Conservation (phyloP, 371 early-diverging fungal species). For the Syncephalis plumigaleata region DNA sequence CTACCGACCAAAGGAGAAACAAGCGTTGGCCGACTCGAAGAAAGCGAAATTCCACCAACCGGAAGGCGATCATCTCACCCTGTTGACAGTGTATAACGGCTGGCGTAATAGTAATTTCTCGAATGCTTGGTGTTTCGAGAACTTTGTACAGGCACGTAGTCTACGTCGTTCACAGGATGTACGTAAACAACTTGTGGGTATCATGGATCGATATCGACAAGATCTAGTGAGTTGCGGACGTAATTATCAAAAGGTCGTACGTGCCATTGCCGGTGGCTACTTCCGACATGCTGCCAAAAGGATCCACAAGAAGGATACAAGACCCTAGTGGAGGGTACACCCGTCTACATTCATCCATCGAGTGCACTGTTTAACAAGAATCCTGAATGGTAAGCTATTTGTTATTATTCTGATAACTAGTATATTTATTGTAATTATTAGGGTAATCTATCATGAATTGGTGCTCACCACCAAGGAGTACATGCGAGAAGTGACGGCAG, state of each 20-base stretch:
- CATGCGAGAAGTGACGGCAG: constrained; percentile 90
- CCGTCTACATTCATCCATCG: constrained; percentile 92
- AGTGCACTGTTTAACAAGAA: constrained; percentile 88
- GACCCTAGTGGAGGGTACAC: constrained; percentile 84
- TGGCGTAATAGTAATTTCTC: constrained; percentile 81
- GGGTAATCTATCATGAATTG: constrained; percentile 95
- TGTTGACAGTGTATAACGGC: constrained; percentile 87
- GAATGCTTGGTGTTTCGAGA: constrained; percentile 92
- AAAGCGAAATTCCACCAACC: constrained; percentile 96
- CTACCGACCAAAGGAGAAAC: constrained; percentile 93
- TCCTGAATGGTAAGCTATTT: constrained; percentile 64
- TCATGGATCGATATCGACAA: constrained; percentile 91
- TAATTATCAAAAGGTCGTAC: constrained; percentile 76
- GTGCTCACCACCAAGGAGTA: constrained; percentile 95
- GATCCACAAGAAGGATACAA: constrained; percentile 97
- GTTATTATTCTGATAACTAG: not conserved
- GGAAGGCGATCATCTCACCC: constrained; percentile 94
- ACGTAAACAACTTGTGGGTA: constrained; percentile 86
- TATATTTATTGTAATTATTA: constrained; percentile 3
- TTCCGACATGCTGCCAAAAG: constrained; percentile 95
- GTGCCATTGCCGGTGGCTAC: constrained; percentile 81
- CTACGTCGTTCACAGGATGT: constrained; percentile 86
- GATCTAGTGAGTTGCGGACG: constrained; percentile 86
- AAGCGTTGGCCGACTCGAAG: constrained; percentile 80
- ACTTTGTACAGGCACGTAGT: constrained; percentile 80